Evolutionary conservation across 306 rosid species (phyloP).

Genomic region (Trichosanthes cucumerina): DNA sequence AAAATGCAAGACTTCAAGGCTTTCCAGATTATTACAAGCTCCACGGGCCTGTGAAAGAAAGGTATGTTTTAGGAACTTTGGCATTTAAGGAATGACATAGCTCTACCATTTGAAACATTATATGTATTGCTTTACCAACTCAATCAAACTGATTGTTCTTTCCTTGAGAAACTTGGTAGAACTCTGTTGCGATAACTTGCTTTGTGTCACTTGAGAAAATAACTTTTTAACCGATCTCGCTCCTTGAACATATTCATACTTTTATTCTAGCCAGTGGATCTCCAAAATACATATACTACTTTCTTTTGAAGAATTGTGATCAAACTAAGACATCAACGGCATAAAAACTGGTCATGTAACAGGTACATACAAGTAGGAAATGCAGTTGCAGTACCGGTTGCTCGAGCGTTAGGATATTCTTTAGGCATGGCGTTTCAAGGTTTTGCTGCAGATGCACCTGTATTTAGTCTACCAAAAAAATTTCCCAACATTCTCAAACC

Average conservation of each 20-base stretch:
- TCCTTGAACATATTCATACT: background rate
- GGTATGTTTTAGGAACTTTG: slow-evolving; percentile 22
- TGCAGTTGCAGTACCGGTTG: slow-evolving; percentile 85
- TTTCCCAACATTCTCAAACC: slow-evolving; percentile 33
- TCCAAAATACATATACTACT: background rate
- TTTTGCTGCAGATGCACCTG: slow-evolving; percentile 12
- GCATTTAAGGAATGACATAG: background rate
- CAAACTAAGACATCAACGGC: background rate
- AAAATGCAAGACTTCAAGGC: slow-evolving; percentile 66
- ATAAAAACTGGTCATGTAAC: background rate
- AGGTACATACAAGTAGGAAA: slow-evolving; percentile 89
- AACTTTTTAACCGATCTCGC: background rate
- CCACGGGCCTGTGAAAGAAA: slow-evolving; percentile 46
- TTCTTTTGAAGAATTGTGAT: background rate
- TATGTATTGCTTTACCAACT: background rate
- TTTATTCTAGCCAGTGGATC: background rate
- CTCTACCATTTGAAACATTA: background rate
- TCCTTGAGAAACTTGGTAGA: background rate
- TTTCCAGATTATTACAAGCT: slow-evolving; percentile 69
- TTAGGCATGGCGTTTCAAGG: slow-evolving; percentile 55
- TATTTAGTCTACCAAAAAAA: slow-evolving; percentile 30
- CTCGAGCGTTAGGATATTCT: slow-evolving; percentile 58
- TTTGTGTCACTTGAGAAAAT: background rate
- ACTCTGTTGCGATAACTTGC: background rate
- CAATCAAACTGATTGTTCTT: background rate